These are phyloP conservation scores for Salix udensis DNA, from an alignment of 345 rosid species.

Conservation along the genomic window DNA sequence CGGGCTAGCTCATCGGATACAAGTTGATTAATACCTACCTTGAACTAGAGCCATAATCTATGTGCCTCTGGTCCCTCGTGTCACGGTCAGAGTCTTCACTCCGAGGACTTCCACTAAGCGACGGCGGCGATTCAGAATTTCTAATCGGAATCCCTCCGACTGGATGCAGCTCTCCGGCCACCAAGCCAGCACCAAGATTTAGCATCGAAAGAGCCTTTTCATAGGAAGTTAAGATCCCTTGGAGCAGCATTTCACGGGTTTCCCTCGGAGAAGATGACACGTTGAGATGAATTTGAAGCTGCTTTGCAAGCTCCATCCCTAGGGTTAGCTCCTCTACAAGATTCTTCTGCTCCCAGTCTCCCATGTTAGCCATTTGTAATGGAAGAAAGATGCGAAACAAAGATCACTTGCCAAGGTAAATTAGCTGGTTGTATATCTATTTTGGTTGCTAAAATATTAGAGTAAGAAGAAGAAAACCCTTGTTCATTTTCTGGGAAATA, in stretches of 20 bases:
- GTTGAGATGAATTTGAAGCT: constrained; percentile 41
- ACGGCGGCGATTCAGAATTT: constrained; percentile 43
- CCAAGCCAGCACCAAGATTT: constrained; percentile 13
- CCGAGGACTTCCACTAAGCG: constrained; percentile 52
- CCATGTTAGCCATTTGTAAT: constrained; percentile 31
- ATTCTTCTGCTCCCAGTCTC: constrained; percentile 51
- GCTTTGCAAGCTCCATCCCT: constrained; percentile 62
- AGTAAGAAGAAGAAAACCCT: no score
- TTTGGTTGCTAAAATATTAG: neutral
- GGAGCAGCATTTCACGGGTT: constrained; percentile 38
- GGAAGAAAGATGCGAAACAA: neutral
- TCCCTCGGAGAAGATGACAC: constrained; percentile 45
- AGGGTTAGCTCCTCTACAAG: constrained; percentile 46
- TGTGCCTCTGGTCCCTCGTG: constrained; percentile 32
- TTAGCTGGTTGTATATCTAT: neutral
- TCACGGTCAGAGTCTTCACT: constrained; percentile 69
- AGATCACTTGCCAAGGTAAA: neutral
- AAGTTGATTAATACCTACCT: constrained; percentile 19
- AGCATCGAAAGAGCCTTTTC: constrained; percentile 59
- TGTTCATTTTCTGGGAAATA: no score
- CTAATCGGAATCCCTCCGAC: constrained; percentile 18
- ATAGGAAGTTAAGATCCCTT: constrained; percentile 52
- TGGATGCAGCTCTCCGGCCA: constrained; percentile 7
- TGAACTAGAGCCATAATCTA: constrained; percentile 34
- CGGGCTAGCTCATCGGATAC: neutral